A percentile compares a stretch with the other conserved stretches of the same genome.
Conservation (phyloP, 768 basidiomycete species). For the Lactarius evosmus region DNA sequence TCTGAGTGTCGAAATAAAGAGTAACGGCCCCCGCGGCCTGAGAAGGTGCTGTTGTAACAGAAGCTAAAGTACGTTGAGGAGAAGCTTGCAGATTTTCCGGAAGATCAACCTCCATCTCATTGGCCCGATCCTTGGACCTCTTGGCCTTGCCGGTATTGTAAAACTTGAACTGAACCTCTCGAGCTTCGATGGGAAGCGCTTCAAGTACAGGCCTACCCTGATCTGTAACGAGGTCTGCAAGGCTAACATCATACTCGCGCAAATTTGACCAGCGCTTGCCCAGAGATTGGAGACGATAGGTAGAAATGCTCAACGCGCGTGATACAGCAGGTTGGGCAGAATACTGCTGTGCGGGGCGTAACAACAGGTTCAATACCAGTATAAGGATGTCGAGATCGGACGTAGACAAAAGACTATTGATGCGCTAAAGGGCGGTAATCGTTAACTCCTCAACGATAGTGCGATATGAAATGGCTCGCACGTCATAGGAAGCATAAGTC, state of each 20-base stretch:
- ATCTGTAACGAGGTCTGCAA: constrained; percentile 65
- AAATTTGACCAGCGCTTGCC: constrained; percentile 82
- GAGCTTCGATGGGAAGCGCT: constrained; percentile 64
- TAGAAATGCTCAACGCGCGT: constrained; percentile 76
- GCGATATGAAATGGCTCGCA: constrained; percentile 44
- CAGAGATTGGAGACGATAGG: constrained; percentile 75
- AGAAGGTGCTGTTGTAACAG: constrained; percentile 34
- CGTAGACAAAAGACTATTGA: constrained; percentile 84
- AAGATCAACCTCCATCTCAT: constrained; percentile 49
- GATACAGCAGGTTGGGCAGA: constrained; percentile 83
- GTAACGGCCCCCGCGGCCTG: constrained; percentile 48
- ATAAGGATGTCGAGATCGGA: constrained; percentile 88
- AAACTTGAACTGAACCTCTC: constrained; percentile 79
- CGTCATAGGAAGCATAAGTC: constrained; percentile 94
- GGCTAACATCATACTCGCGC: constrained; percentile 74
- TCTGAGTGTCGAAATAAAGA: constrained; percentile 60
- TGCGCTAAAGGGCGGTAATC: constrained; percentile 51
- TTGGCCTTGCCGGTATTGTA: constrained; percentile 56
- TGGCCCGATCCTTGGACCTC: constrained; percentile 32
- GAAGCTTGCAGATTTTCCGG: constrained; percentile 42
- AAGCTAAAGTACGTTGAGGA: constrained; percentile 39
- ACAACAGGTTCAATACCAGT: constrained; percentile 75
- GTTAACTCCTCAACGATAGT: neutral
- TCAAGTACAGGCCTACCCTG: constrained; percentile 53
- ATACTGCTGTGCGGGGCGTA: constrained; percentile 94